These are phyloP conservation scores for Royoungia palumana DNA, from an alignment of 768 basidiomycete species.

Conservation along the genomic window DNA sequence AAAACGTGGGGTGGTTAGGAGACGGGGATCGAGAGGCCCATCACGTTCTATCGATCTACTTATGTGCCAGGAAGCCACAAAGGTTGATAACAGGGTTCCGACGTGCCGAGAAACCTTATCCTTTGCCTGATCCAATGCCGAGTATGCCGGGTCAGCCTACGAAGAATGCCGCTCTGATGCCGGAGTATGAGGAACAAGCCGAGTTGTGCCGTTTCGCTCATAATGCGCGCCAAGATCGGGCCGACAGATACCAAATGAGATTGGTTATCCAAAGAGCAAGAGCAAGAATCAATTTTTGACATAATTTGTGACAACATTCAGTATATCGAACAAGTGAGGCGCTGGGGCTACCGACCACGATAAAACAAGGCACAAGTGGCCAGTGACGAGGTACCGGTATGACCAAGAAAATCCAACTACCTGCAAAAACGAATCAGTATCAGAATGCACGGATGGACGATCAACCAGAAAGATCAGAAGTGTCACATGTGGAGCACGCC, in stretches of 20 bases:
- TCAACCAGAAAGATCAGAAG: slow-evolving; percentile 16
- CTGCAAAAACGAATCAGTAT: slow-evolving; percentile 11
- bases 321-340: neutral
- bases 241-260: too few species aligned
- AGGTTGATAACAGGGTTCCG: neutral
- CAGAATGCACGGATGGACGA: neutral
- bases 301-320: neutral
- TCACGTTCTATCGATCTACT: slow-evolving; percentile 6
- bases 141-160: neutral
- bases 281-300: too few species aligned
- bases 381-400: neutral
- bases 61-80: slow-evolving; percentile 8
- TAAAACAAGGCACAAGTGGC: neutral
- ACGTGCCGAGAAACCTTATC: slow-evolving; percentile 17
- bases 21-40: neutral
- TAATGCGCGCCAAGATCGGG: neutral
- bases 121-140: slow-evolving; percentile 9
- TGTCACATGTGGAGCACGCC: slow-evolving; percentile 81
- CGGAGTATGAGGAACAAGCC: slow-evolving; percentile 2
- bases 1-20: neutral
- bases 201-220: neutral
- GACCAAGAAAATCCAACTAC: neutral
- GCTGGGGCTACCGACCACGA: neutral
- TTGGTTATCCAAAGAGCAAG: neutral
- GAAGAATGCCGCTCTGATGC: neutral